Evolutionary conservation across 805 yeast species (phyloP).

Genomic region (Saccharomycopsis javanensis): DNA sequence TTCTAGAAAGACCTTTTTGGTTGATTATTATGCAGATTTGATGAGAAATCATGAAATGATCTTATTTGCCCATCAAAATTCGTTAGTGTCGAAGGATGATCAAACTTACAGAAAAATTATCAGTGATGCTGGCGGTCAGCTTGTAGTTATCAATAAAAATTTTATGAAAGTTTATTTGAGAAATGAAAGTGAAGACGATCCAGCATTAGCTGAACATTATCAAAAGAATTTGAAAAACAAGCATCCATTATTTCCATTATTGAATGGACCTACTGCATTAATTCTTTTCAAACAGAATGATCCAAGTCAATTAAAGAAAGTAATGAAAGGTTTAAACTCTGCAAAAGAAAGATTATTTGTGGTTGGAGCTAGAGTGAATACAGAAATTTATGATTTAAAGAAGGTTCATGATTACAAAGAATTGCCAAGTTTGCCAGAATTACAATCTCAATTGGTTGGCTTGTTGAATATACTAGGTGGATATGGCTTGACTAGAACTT

Average conservation of each 20-base stretch:
- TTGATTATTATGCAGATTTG: constrained; percentile 69
- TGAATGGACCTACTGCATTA: constrained; percentile 81
- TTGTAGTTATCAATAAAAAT: constrained; percentile 58
- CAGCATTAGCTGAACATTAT: constrained; percentile 52
- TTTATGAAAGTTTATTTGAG: constrained; percentile 70
- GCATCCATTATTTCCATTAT: constrained; percentile 63
- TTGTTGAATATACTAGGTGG: constrained; percentile 79
- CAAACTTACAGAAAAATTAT: constrained; percentile 53
- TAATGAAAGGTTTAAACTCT: constrained; percentile 50
- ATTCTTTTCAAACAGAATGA: constrained; percentile 59
- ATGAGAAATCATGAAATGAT: constrained; percentile 61
- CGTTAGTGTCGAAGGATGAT: constrained; percentile 62
- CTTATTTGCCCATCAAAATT: constrained; percentile 78
- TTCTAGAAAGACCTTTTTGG: constrained; percentile 77
- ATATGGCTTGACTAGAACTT: constrained; percentile 75
- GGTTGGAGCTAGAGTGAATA: constrained; percentile 79
- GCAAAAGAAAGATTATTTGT: constrained; percentile 68
- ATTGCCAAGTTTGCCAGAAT: constrained; percentile 58
- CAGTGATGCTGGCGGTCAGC: constrained; percentile 52
- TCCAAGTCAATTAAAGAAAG: constrained; percentile 55
- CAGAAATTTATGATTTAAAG: constrained; percentile 39
- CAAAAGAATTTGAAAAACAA: constrained; percentile 32
- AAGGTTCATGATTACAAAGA: constrained; percentile 57
- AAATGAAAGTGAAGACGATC: constrained; percentile 60
- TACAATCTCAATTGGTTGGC: constrained; percentile 78